A percentile compares a stretch with the other conserved stretches of the same genome.
phyloP scores from a whole-genome alignment of 345 rosid genomes.

The Anacardium occidentale region DNA sequence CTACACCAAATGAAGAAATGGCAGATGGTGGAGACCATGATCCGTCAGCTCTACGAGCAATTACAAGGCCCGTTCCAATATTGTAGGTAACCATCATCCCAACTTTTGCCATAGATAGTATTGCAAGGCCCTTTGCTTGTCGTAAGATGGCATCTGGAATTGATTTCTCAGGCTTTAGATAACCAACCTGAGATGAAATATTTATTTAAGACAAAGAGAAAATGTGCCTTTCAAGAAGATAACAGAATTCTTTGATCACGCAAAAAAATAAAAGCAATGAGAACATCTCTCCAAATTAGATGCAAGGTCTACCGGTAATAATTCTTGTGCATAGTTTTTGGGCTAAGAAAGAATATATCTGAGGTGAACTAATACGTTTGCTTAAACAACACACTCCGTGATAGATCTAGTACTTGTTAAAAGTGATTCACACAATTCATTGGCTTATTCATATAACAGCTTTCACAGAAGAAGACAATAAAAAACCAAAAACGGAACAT shows the following conservation, averaged over 20 bases:
- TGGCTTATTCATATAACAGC: neutral
- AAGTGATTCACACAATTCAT: neutral
- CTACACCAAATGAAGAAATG: slow-evolving; percentile 83
- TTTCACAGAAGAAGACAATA: neutral
- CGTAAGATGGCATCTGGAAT: slow-evolving; percentile 79
- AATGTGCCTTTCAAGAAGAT: slow-evolving; percentile 1
- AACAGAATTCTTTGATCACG: too few relatives aligned
- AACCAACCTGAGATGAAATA: slow-evolving; percentile 58
- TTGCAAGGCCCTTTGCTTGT: slow-evolving; percentile 92
- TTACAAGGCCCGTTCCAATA: slow-evolving; percentile 85
- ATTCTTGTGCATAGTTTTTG: slow-evolving; percentile 2
- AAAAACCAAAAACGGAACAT: neutral
- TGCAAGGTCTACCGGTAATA: neutral
- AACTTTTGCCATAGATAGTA: slow-evolving; percentile 74
- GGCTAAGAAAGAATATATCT: neutral
- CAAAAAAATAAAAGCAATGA: too few relatives aligned
- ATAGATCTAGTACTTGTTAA: neutral
- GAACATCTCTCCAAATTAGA: neutral
- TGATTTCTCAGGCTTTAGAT: slow-evolving; percentile 70
- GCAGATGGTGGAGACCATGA: slow-evolving; percentile 99
- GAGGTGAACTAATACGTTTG: neutral
- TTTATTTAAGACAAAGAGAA: slow-evolving; percentile 12
- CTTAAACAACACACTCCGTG: neutral
- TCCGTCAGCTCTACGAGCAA: slow-evolving; percentile 87
- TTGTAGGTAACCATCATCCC: slow-evolving; percentile 89